A percentile compares a stretch with the other conserved stretches of the same genome.
phyloP scores from a whole-genome alignment of 345 rosid genomes.

The Carallia pectinifolia region DNA sequence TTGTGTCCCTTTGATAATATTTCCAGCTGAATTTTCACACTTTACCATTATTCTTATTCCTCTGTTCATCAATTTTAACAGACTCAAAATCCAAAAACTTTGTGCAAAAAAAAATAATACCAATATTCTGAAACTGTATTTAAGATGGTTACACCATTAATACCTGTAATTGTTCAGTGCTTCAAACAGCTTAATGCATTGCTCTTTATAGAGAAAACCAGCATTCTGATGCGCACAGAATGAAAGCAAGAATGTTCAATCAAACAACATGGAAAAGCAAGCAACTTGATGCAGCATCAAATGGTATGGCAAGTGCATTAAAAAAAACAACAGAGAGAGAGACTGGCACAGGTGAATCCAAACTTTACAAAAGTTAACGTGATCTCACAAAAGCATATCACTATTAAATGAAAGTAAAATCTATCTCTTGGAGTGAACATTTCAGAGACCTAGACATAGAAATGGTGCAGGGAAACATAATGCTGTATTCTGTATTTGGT shows the following conservation, averaged over 20 bases:
- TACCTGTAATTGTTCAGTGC: slow-evolving; percentile 89
- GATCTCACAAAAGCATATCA: too few relatives aligned
- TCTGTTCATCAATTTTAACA: not conserved
- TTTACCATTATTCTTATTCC: not conserved
- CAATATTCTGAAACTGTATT: slow-evolving; percentile 7
- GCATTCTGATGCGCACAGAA: slow-evolving; percentile 37
- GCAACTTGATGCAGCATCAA: not conserved
- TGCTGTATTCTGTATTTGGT: too few relatives aligned
- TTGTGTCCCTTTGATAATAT: not conserved
- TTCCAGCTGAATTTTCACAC: not conserved
- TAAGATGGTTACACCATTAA: slow-evolving; percentile 6
- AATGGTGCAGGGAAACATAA: too few relatives aligned
- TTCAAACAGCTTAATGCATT: slow-evolving; percentile 73
- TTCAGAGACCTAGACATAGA: too few relatives aligned
- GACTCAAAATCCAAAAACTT: not conserved
- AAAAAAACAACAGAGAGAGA: too few relatives aligned
- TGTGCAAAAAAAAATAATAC: not conserved
- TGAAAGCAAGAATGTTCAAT: not conserved
- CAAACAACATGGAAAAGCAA: not conserved
- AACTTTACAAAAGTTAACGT: too few relatives aligned
- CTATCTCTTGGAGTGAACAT: too few relatives aligned
- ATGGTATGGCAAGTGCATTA: too few relatives aligned
- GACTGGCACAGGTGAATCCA: too few relatives aligned
- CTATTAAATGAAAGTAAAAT: too few relatives aligned
- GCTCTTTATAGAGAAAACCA: slow-evolving; percentile 65